phyloP scores from a whole-genome alignment of 345 rosid genomes.

The Ricinus communis region DNA sequence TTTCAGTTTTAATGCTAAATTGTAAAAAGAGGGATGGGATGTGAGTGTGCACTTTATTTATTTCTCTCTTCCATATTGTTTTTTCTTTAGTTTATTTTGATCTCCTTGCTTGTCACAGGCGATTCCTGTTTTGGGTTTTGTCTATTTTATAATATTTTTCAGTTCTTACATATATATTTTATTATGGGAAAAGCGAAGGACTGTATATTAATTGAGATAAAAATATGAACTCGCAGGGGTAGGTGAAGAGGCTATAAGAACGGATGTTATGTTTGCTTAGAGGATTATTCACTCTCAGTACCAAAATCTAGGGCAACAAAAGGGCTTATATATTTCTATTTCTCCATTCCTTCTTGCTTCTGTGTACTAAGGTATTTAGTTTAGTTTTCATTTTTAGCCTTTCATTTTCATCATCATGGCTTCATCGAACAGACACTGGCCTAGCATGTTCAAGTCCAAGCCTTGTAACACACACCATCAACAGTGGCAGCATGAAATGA shows the following conservation, averaged over 20 bases:
- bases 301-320: conserved; percentile 43
- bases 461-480: conserved; percentile 70
- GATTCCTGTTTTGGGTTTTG: conserved; percentile 56
- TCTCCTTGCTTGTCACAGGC: conserved; percentile 46
- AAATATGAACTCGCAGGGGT: conserved; percentile 30
- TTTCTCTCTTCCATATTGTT: conserved; percentile 20
- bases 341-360: conserved; percentile 25
- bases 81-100: conserved; percentile 29
- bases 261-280: conserved; percentile 46
- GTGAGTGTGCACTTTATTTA: conserved; percentile 34
- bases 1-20: conserved; percentile 44
- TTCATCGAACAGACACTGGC: conserved; percentile 99
- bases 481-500: conserved; percentile 92
- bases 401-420: conserved; percentile 55
- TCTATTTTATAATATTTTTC: conserved; percentile 17
- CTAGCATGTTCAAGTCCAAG: conserved; percentile 98
- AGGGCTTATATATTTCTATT: conserved; percentile 18
- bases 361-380: conserved; percentile 13
- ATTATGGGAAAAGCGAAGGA: conserved; percentile 18
- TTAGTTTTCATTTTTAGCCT: not conserved
- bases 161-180: not conserved
- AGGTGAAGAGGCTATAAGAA: conserved; percentile 61
- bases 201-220: conserved; percentile 25
- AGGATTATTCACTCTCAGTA: conserved; percentile 23
- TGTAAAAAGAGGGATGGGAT: conserved; percentile 43